Conservation (phyloP, 805 yeast species). For the Myxozyma kluyveri region DNA sequence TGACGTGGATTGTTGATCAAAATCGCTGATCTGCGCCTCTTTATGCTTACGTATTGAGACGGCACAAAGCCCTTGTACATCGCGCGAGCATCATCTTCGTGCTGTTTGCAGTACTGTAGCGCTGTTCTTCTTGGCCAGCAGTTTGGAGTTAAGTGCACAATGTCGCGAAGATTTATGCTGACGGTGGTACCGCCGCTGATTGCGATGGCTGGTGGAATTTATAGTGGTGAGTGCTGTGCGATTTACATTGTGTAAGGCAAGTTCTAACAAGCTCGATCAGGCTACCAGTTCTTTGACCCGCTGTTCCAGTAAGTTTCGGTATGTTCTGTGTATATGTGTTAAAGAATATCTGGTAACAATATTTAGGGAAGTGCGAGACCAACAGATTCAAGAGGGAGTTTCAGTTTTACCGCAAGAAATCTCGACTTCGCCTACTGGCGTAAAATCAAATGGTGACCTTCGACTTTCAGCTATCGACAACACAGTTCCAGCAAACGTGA, state of each 20-base stretch:
- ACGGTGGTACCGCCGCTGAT: slow-evolving; percentile 10
- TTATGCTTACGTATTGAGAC: no score
- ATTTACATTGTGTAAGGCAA: background rate
- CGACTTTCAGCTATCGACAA: background rate
- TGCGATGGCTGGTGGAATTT: slow-evolving; percentile 17
- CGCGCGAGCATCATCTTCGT: no score
- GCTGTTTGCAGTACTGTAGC: no score
- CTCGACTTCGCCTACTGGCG: slow-evolving; percentile 7
- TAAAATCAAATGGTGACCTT: slow-evolving; percentile 7
- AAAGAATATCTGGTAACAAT: background rate
- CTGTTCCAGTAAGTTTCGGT: slow-evolving; percentile 9
- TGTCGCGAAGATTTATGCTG: slow-evolving; percentile 15
- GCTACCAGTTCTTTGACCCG: slow-evolving; percentile 21
- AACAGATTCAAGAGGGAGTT: slow-evolving; percentile 16
- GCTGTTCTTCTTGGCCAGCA: no score
- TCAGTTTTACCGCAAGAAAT: slow-evolving; percentile 12
- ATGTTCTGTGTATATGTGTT: background rate
- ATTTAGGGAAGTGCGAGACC: slow-evolving; percentile 17
- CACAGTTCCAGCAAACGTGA: background rate
- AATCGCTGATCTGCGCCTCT: no score
- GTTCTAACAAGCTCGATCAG: background rate
- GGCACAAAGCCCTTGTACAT: no score
- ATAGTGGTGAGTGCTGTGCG: slow-evolving; percentile 11
- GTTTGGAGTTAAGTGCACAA: no score
- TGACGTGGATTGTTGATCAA: no score